Conservation (phyloP, 805 yeast genomes). For the Zygotorulaspora sp. region DNA sequence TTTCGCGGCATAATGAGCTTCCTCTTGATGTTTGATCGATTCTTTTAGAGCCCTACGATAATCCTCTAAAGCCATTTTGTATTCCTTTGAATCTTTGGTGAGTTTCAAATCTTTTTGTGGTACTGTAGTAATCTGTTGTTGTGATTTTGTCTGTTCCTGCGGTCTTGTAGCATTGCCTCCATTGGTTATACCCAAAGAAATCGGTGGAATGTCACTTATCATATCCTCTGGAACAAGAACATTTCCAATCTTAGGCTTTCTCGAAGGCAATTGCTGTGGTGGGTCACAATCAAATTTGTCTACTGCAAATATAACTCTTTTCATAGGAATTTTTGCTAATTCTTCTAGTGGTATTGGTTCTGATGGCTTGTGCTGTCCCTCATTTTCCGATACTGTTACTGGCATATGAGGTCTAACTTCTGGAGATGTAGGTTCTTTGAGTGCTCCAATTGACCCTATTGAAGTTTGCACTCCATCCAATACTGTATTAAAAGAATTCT, state of each 20-base stretch:
- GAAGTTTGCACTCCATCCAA: background rate
- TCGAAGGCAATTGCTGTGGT: constrained; percentile 89
- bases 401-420: constrained; percentile 21
- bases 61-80: constrained; percentile 54
- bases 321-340: constrained; percentile 37
- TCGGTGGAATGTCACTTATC: constrained; percentile 52
- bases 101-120: constrained; percentile 19
- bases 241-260: constrained; percentile 76
- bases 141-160: background rate
- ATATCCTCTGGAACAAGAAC: constrained; percentile 68
- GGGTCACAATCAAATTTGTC: constrained; percentile 75
- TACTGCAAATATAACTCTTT: constrained; percentile 72
- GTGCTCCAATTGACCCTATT: background rate
- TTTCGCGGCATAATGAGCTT: constrained; percentile 69
- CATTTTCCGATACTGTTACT: constrained; percentile 27
- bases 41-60: constrained; percentile 53
- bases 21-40: constrained; percentile 67
- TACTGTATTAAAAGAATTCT: too few species aligned
- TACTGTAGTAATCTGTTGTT: background rate
- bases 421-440: constrained; percentile 18
- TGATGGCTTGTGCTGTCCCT: constrained; percentile 38
- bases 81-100: constrained; percentile 39
- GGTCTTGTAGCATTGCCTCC: constrained; percentile 35
- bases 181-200: constrained; percentile 64
- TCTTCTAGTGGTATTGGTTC: constrained; percentile 34